phyloP scores from a whole-genome alignment of 2,329 filamentous ascomycete genomes.

The Xylariaceae sp. region DNA sequence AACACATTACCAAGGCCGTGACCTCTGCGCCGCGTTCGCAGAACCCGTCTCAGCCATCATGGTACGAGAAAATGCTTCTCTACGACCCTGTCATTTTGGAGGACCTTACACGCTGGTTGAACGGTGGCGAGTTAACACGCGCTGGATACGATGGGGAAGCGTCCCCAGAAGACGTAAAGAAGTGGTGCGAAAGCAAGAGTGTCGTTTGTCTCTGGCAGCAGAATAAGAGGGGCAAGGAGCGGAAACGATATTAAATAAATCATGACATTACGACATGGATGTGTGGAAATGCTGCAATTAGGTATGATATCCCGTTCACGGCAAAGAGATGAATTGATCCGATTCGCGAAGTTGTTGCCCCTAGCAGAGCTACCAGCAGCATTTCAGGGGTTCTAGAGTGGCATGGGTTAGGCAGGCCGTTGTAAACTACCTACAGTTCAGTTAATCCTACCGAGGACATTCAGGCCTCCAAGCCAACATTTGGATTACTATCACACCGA shows the following conservation, averaged over 20 bases:
- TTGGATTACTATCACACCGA: no score
- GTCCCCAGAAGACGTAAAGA: slow-evolving; percentile 64
- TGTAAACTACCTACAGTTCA: no score
- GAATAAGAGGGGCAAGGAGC: slow-evolving; percentile 48
- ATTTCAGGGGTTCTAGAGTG: no score
- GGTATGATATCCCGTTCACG: slow-evolving; percentile 24
- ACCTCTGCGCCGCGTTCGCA: slow-evolving; percentile 46
- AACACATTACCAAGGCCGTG: slow-evolving; percentile 53
- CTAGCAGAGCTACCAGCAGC: no score
- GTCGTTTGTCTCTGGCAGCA: slow-evolving; percentile 76
- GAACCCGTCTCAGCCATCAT: slow-evolving; percentile 56
- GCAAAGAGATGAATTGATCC: neutral
- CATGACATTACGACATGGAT: neutral
- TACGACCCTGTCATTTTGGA: slow-evolving; percentile 89
- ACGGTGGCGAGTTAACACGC: slow-evolving; percentile 60
- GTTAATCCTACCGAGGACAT: no score
- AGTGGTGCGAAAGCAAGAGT: slow-evolving; percentile 85
- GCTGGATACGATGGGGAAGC: slow-evolving; percentile 65
- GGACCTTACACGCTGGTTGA: slow-evolving; percentile 79
- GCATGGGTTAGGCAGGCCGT: no score
- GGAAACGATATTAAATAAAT: slow-evolving; percentile 45
- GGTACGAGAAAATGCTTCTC: slow-evolving; percentile 90
- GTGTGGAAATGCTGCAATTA: slow-evolving; percentile 4
- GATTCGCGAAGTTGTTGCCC: no score
- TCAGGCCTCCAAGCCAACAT: no score